Evolutionary conservation across 306 rosid genomes (phyloP).

Genomic region (Lablab purpureus): DNA sequence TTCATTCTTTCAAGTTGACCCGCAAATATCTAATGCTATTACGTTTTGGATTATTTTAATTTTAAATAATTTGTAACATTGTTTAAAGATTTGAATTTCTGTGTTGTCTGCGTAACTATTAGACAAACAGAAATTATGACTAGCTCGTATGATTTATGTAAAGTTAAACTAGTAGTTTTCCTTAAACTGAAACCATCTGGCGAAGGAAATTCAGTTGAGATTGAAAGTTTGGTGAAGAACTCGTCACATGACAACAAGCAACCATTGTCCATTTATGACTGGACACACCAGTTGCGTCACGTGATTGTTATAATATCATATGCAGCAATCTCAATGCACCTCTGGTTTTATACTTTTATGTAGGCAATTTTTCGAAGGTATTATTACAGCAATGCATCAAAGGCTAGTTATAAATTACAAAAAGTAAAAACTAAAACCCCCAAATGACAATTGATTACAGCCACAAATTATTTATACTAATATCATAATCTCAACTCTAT

Average conservation of each 20-base stretch:
- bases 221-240: not conserved
- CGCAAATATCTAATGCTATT: not conserved
- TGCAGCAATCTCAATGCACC: constrained; percentile 24
- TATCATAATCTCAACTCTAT: constrained; percentile 32
- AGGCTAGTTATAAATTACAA: not conserved
- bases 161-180: not conserved
- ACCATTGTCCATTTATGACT: not conserved
- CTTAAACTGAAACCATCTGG: not conserved
- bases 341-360: not conserved
- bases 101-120: not conserved
- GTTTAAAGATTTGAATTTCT: not conserved
- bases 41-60: not conserved
- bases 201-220: not conserved
- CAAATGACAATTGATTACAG: constrained; percentile 23
- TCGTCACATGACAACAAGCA: not conserved
- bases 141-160: too few species aligned
- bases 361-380: not conserved
- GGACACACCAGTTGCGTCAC: not conserved
- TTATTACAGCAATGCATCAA: not conserved
- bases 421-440: not conserved
- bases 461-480: constrained; percentile 51
- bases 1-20: not conserved
- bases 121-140: not conserved
- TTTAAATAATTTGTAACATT: not conserved
- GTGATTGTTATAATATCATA: constrained; percentile 4